A percentile compares a stretch with the other conserved stretches of the same genome.
Conservation (phyloP, 768 basidiomycete species). For the Kwoniella botswanensis region DNA sequence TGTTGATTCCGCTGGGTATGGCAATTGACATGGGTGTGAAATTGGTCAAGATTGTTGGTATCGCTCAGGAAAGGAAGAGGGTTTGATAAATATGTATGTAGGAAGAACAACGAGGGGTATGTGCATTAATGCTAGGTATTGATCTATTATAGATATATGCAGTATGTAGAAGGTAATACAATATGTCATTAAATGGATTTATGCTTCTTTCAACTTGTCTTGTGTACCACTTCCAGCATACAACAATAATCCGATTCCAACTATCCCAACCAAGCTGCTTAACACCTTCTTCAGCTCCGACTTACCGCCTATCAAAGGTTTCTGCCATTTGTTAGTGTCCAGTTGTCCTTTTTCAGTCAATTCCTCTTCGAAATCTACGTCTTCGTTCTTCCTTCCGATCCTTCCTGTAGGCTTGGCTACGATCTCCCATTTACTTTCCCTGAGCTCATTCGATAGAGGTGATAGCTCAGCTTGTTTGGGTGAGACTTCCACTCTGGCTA, state of each 20-base stretch:
- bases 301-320: background rate
- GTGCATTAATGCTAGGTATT: background rate
- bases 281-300: background rate
- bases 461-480: constrained; percentile 13
- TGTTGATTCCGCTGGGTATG: constrained; percentile 73
- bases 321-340: background rate
- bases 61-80: constrained; percentile 31
- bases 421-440: background rate
- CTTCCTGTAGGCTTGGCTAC: background rate
- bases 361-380: background rate
- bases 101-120: background rate
- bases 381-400: background rate
- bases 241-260: background rate
- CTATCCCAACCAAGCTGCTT: background rate
- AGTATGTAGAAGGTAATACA: background rate
- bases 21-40: constrained; percentile 68
- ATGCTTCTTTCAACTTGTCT: background rate
- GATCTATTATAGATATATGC: background rate
- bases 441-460: constrained; percentile 3
- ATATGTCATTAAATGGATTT: background rate
- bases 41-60: constrained; percentile 34
- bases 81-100: constrained; percentile 5
- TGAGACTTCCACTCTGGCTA: constrained; percentile 76
- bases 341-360: background rate
- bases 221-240: background rate